Evolutionary conservation across 352 stramenopile species (phyloP), one percentile per base, ranked within the genome.

Genomic region (Globisporangium emineosum): DNA sequence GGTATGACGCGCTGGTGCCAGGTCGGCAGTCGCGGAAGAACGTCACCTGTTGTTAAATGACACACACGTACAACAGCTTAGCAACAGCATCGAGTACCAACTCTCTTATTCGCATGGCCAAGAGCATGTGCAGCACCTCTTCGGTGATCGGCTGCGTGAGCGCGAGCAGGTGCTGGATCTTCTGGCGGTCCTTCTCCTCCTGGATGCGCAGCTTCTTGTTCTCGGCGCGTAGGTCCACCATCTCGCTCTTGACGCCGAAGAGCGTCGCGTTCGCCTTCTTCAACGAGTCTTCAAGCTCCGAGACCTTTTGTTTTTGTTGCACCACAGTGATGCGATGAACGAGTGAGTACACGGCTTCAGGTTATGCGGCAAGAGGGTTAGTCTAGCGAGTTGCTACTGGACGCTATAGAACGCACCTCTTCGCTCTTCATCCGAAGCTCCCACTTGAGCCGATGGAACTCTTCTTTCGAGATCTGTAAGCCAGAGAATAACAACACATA

Each of bases 81-180:
- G 19, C 9, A 47, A 47, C n/a, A 23, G 40, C 5, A n/a, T n/a
- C n/a, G 33, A 3, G 32, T 49, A 2, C 21, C 53, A 60, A 21
- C 1, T 21, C 21, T 19, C 33, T 6, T 30, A 54, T 19, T 9
- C 2, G 3, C 10, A 60, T 49, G 15, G 6, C 29, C 1, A 49
- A 23, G 1, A 15, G 1, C 25, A 56, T 6, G 17, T 6, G 17
- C 1, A 15, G 13, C 8, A 91, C 77, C 63, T 91, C 83, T 65
- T 97, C 86, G 0, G 73, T 78, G 57, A 94, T 81, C 0, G 89
- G 89, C 62, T 96, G 81, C 29, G 89, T 95, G 23, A 96, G 75
- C 47, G 75, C 72, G 42, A 97, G 71, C 43, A 97, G 66, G 25
- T 93, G 82, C 65, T 93, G 85, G 63, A 96, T 93, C 53, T 93